A percentile compares a stretch with the other conserved stretches of the same genome.
These are phyloP conservation scores for Drechmeria coniospora DNA, from an alignment of 2,329 filamentous ascomycete species.

Conservation along the genomic window DNA sequence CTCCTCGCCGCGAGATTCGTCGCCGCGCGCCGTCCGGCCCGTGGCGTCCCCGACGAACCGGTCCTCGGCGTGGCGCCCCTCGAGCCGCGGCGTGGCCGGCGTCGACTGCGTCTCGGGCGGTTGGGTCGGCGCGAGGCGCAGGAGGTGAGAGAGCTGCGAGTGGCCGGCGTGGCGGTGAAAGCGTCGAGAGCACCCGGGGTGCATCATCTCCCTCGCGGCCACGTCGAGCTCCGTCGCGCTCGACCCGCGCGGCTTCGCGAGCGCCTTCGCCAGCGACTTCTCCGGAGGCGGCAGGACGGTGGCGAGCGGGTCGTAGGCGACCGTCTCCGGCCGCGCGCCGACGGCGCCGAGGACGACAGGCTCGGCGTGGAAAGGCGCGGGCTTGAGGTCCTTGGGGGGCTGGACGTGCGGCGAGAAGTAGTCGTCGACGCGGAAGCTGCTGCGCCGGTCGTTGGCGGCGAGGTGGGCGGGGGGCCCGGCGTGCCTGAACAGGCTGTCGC, in stretches of 20 bases:
- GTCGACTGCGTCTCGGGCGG: constrained; percentile 13
- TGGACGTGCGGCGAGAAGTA: constrained; percentile 38
- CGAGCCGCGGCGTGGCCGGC: constrained; percentile 21
- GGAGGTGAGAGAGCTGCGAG: constrained; percentile 26
- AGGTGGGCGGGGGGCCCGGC: constrained; percentile 36
- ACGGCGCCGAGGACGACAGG: constrained; percentile 11
- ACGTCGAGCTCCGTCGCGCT: neutral
- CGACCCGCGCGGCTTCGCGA: neutral
- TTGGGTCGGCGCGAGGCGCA: constrained; percentile 21
- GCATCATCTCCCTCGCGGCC: constrained; percentile 4
- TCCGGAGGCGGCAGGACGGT: constrained; percentile 19
- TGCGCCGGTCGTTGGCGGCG: constrained; percentile 35
- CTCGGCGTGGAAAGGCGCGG: too few species aligned
- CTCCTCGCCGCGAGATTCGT: constrained; percentile 25
- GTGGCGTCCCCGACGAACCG: constrained; percentile 22
- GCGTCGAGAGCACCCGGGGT: constrained; percentile 10
- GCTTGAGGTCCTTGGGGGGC: constrained; percentile 22
- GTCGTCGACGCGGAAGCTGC: constrained; percentile 37
- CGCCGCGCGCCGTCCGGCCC: constrained; percentile 25
- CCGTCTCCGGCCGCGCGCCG: constrained; percentile 10
- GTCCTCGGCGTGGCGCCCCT: constrained; percentile 17
- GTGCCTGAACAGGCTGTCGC: constrained; percentile 31
- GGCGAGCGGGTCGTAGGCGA: constrained; percentile 24
- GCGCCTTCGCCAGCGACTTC: neutral
- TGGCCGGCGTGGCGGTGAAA: constrained; percentile 28